Conservation (phyloP, 176 grass and related monocot genomes). For the Cenchrus fungigraminus region DNA sequence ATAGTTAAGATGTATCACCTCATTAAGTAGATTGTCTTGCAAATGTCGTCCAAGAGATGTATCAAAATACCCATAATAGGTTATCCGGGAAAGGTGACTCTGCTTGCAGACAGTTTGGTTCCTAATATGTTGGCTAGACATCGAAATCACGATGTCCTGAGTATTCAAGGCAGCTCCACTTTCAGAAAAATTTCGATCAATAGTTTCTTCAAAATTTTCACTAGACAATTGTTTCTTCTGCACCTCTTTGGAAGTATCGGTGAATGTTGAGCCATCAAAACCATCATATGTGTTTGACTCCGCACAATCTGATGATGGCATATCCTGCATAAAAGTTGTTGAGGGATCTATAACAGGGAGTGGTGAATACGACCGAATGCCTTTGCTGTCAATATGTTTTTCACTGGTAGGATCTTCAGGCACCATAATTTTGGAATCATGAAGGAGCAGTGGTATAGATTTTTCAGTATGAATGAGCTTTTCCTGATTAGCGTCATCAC, state of each 20-base stretch:
- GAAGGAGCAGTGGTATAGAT: background rate
- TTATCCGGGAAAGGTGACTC: constrained; percentile 90
- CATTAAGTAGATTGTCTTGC: constrained; percentile 75
- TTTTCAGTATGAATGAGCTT: constrained; percentile 31
- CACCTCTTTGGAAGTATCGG: constrained; percentile 13
- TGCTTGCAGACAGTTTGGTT: constrained; percentile 79
- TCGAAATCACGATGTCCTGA: constrained; percentile 74
- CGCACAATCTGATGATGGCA: constrained; percentile 30
- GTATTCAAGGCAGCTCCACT: constrained; percentile 55
- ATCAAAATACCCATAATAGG: constrained; percentile 88
- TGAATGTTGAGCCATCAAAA: constrained; percentile 30
- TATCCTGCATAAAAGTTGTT: constrained; percentile 5
- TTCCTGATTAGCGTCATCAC: constrained; percentile 45
- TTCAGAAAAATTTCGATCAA: constrained; percentile 9
- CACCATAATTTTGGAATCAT: constrained; percentile 34
- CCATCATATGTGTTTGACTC: constrained; percentile 41
- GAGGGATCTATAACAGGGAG: constrained; percentile 23
- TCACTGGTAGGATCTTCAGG: constrained; percentile 31
- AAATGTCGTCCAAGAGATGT: constrained; percentile 80
- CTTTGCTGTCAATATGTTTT: constrained; percentile 7
- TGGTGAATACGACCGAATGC: constrained; percentile 21
- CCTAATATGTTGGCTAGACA: constrained; percentile 74
- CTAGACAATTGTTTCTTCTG: constrained; percentile 26
- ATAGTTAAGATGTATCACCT: constrained; percentile 65
- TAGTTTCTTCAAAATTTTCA: constrained; percentile 26